Base-by-base conservation (phyloP, 441 rosid species). In the Erodium moschatum region DNA sequence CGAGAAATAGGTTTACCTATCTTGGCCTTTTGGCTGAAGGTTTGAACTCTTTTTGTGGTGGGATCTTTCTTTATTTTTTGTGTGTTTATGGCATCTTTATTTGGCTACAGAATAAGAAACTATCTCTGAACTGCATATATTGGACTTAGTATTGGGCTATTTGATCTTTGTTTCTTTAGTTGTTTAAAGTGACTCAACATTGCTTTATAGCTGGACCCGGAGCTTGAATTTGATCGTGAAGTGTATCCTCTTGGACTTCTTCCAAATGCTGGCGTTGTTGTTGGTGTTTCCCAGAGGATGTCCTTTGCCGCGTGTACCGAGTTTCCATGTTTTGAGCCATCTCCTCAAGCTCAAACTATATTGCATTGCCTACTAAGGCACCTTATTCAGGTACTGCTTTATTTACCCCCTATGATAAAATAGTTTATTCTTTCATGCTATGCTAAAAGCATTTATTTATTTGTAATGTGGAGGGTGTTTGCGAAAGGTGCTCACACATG, bases 291-390 rank as follows among this genome's bases (percentile, higher is more conserved):
- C 69, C 99, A 95, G 76, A 87, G 97, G 81, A 75, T 92, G 96
- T 95, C 97, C 31, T 92, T 92, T 85, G 83, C 97, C 18, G 95
- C 97, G 56, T 85, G 90, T 75, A 87, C 97, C 33, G 99, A 95
- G 78, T 95, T 91, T 76, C 97, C 97, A 0, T 89, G 98, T 82
- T 95, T 90, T 80, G 97, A 95, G 80, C 97, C 98, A 64, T 83
- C 95, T 80, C 97, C 97, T 70, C 99, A 95, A 80, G 96, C 97
- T 64, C 99, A 95, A 81, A 91, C 97, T 65, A 89, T 95, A 84
- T 76, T 91, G 77, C 99, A 95, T 80, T 95, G 99, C 81, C 82
- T 95, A 27, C 95, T 95, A 46, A 81, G 97, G 19, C 97, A 95
- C 76, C 96, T 95, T 77, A 96, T 95, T 79, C 99, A 95, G 98